Evolutionary conservation across 2,329 filamentous ascomycete species (phyloP).

Genomic region (Botrytis fragariae): DNA sequence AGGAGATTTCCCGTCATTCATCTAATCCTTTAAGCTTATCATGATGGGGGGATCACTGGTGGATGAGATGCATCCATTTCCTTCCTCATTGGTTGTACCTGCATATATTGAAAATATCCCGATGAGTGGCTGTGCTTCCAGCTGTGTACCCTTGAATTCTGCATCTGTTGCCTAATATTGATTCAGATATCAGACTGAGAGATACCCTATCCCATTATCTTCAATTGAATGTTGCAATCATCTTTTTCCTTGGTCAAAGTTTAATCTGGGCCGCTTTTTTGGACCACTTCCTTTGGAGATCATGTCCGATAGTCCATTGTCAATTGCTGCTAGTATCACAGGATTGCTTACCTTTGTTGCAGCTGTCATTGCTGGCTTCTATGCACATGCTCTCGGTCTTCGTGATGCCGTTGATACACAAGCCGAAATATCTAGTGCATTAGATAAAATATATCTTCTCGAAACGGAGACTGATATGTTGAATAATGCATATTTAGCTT

Average conservation of each 20-base stretch:
- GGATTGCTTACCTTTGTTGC: slow-evolving; percentile 29
- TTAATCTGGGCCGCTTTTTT: not conserved
- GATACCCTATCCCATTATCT: slow-evolving; percentile 6
- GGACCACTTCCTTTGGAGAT: not conserved
- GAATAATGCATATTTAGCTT: slow-evolving; percentile 29
- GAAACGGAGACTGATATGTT: slow-evolving; percentile 30
- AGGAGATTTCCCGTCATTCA: not conserved
- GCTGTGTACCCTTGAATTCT: slow-evolving; percentile 4
- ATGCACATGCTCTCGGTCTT: slow-evolving; percentile 26
- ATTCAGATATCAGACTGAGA: slow-evolving; percentile 9
- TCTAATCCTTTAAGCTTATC: not conserved
- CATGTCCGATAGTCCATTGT: slow-evolving; percentile 17
- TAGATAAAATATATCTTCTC: slow-evolving; percentile 29
- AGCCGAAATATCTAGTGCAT: slow-evolving; percentile 26
- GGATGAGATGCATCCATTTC: not conserved
- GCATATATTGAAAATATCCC: slow-evolving; percentile 17
- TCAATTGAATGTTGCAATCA: not conserved
- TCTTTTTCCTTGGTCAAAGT: not conserved
- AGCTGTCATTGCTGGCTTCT: slow-evolving; percentile 27
- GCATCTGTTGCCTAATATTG: slow-evolving; percentile 14
- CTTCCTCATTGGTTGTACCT: slow-evolving; percentile 15
- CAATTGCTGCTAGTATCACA: slow-evolving; percentile 26
- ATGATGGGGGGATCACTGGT: not conserved
- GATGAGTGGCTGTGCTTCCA: slow-evolving; percentile 11
- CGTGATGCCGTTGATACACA: slow-evolving; percentile 30